A percentile compares a stretch with the other conserved stretches of the same genome.
Conservation (phyloP, 805 yeast species). For the Saccharomycopsis javanensis region DNA sequence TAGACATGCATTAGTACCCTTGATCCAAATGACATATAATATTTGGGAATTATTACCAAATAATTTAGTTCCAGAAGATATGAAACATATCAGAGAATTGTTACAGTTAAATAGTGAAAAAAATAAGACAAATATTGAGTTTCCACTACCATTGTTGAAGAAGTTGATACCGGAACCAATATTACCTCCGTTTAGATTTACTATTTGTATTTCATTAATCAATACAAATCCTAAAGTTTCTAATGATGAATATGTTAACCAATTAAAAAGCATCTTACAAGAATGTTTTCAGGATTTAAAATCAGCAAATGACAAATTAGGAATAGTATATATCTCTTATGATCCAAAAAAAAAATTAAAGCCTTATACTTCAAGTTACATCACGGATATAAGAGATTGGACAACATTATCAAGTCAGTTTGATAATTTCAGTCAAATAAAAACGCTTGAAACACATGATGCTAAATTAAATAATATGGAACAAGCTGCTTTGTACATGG, state of each 20-base stretch:
- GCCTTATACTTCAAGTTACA: constrained; percentile 2
- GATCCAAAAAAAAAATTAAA: constrained; percentile 1
- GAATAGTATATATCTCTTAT: constrained; percentile 30
- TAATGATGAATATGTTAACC: constrained; percentile 25
- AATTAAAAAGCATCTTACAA: constrained; percentile 24
- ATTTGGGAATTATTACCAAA: constrained; percentile 36
- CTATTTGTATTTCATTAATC: constrained; percentile 34
- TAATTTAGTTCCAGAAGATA: constrained; percentile 30
- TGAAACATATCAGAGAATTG: constrained; percentile 30
- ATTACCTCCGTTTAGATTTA: constrained; percentile 31
- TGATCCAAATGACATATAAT: constrained; percentile 41
- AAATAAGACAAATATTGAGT: constrained; percentile 26
- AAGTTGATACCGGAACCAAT: constrained; percentile 35
- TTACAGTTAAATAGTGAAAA: constrained; percentile 22
- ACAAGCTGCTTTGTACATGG: constrained; percentile 10
- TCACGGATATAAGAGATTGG: constrained; percentile 9
- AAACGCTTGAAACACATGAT: neutral
- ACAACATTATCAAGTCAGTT: constrained; percentile 8
- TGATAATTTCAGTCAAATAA: neutral
- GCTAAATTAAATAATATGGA: constrained; percentile 12
- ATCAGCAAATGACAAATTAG: constrained; percentile 33
- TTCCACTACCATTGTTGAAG: constrained; percentile 32
- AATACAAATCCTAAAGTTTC: constrained; percentile 24
- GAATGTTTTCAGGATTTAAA: constrained; percentile 26
- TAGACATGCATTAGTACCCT: constrained; percentile 22